A percentile compares a stretch with the other conserved stretches of the same genome.
These are phyloP conservation scores for Trypanosoma scelopori DNA, from an alignment of 208 protist species.

Conservation along the genomic window DNA sequence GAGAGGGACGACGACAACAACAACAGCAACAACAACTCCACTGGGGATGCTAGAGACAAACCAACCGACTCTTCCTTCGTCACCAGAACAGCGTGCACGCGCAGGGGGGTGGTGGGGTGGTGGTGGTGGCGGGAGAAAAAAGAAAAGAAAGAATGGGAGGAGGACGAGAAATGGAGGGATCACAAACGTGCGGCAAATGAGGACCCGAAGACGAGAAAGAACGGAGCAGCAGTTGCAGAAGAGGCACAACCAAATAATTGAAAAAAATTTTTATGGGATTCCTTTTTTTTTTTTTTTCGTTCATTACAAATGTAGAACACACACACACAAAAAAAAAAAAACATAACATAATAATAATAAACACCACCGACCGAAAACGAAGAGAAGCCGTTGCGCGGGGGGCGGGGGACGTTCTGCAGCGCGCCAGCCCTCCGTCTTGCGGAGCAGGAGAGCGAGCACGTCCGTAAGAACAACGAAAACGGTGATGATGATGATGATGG, in stretches of 20 bases:
- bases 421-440: too few species aligned
- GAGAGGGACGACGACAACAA: neutral
- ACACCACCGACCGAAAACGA: too few species aligned
- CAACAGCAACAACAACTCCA: neutral
- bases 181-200: neutral
- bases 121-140: too few species aligned
- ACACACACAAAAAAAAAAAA: too few species aligned
- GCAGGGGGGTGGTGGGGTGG: too few species aligned
- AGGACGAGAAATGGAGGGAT: too few species aligned
- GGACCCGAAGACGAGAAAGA: slow-evolving; percentile 4
- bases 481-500: too few species aligned
- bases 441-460: too few species aligned
- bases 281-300: neutral
- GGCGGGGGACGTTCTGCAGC: too few species aligned
- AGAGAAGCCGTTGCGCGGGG: too few species aligned
- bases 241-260: neutral
- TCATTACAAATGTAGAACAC: neutral
- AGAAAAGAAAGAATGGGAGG: slow-evolving; percentile 1
- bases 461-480: too few species aligned
- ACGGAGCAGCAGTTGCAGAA: slow-evolving; percentile 12
- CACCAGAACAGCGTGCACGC: neutral
- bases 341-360: too few species aligned
- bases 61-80: neutral
- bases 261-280: neutral
- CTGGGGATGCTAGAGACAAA: neutral